Evolutionary conservation across 345 rosid genomes (phyloP).

Genomic region (Toxicodendron radicans): DNA sequence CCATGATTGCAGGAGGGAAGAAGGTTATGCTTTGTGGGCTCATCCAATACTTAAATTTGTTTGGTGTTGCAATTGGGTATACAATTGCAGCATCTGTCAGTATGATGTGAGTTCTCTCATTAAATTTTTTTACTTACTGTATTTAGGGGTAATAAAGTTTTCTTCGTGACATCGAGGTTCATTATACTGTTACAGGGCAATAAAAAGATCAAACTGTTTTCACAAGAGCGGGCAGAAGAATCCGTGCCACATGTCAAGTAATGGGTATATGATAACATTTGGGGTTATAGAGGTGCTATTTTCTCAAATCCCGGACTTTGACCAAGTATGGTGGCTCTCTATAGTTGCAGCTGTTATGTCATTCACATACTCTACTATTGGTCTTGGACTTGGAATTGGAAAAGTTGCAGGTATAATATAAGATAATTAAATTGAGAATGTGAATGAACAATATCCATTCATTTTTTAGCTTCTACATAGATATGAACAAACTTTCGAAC

Average conservation of each 20-base stretch:
- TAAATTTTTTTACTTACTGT: not conserved
- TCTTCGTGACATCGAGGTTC: no score
- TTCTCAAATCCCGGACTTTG: conserved; percentile 84
- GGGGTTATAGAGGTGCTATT: conserved; percentile 67
- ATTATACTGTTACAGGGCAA: conserved; percentile 47
- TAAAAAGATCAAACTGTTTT: conserved; percentile 80
- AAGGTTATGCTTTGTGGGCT: conserved; percentile 43
- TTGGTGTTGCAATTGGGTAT: conserved; percentile 53
- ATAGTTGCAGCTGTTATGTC: conserved; percentile 83
- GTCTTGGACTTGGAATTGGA: conserved; percentile 73
- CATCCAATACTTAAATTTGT: conserved; percentile 48
- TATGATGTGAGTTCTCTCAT: conserved; percentile 41
- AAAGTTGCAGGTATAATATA: conserved; percentile 51
- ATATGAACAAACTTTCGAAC: not conserved
- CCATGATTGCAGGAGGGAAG: conserved; percentile 33
- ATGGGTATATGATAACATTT: conserved; percentile 71
- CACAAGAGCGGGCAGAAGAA: conserved; percentile 61
- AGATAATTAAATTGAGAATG: no score
- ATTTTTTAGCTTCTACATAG: no score
- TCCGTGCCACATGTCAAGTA: conserved; percentile 78
- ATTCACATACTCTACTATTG: conserved; percentile 68
- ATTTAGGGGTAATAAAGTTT: no score
- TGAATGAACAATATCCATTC: no score
- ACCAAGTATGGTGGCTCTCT: conserved; percentile 85
- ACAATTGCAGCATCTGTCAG: conserved; percentile 57